These are phyloP conservation scores for Annulohypoxylon bovei DNA, from an alignment of 495 filamentous ascomycete species.

Conservation along the genomic window DNA sequence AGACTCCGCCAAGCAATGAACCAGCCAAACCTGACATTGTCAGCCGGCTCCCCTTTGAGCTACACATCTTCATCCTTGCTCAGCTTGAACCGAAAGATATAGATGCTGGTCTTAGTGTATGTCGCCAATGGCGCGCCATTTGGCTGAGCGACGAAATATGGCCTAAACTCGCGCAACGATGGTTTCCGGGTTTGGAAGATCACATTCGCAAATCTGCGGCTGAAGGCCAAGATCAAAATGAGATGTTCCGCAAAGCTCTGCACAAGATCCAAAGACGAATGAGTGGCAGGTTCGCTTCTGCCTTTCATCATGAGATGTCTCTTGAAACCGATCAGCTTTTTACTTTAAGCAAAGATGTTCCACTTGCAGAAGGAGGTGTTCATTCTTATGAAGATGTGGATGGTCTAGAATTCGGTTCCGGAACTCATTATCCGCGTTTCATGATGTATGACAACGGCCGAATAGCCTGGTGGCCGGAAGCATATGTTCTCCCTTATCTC, in stretches of 20 bases:
- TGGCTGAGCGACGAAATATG: conserved; percentile 48
- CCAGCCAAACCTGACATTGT: conserved; percentile 30
- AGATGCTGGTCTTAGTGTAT: conserved; percentile 36
- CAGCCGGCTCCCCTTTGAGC: conserved; percentile 45
- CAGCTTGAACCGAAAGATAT: conserved; percentile 40
- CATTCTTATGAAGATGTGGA: conserved; percentile 43
- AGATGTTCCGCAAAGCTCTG: conserved; percentile 37
- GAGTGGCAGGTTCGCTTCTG: conserved; percentile 39
- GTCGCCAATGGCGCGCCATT: conserved; percentile 33
- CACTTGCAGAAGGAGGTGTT: conserved; percentile 39
- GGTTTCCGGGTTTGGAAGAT: conserved; percentile 40
- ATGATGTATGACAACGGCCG: conserved; percentile 45
- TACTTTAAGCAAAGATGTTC: conserved; percentile 36
- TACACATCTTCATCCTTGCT: conserved; percentile 37
- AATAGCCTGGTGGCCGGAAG: conserved; percentile 47
- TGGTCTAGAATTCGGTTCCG: conserved; percentile 26
- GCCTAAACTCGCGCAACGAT: conserved; percentile 41
- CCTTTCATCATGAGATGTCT: conserved; percentile 41
- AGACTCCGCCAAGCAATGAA: background rate
- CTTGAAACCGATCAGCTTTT: conserved; percentile 42
- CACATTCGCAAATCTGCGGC: conserved; percentile 30
- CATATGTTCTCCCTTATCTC: conserved; percentile 42
- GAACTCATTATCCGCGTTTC: conserved; percentile 39
- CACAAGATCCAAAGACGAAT: conserved; percentile 37
- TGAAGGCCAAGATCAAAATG: conserved; percentile 22